Base-by-base conservation (phyloP, 768 basidiomycete species). In the Podaxis sp. region DNA sequence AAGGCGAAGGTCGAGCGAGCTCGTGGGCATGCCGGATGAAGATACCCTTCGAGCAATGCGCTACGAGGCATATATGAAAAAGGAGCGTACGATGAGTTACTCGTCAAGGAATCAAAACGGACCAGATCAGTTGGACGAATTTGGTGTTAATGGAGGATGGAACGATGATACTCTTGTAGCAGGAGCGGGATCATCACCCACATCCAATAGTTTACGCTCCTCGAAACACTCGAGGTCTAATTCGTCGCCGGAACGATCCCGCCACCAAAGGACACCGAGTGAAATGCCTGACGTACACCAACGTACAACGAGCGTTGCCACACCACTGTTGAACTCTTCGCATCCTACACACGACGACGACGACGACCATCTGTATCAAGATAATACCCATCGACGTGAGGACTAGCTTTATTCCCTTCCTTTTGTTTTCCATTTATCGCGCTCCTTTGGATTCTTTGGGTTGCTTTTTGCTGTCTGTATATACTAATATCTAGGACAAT, bases 31-130 rank as follows among this genome's bases (percentile, higher is more conserved):
- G 59, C 67, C 76, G 38, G 70, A 69, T 22, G 79, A 79, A 57
- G 80, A 83, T 61, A 74, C 76, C 57, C 71, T 82, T 59, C 71
- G 79, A 28, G 67, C 72, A 51, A 69, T 75, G 65, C 71, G 80
- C 62, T 81, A 73, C 70, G 72, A 75, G 33, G 70, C 75, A 56
- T 79, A 81, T 61, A 69, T 74, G 68, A 69, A 72, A 52, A 76
- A 77, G 67, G 70, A 75, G 49, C 53, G 69, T 26, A n/a, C 54
- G 26, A n/a, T 42, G 74, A 49, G 57, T 44, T 17, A 33, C 33
- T 53, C 68, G 63, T 48, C 64, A 26, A 15, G 40, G 44, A 36
- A 6, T 38, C 33, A 54, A 15, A 26, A 19, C 17, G 4, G 17
- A 13, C 7, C 30, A 9, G 61, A 60, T 40, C 66, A 58, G 28